Evolutionary conservation across 2,329 filamentous ascomycete species (phyloP), one percentile per base, ranked within the genome.

Genomic region (Curvularia spicifera): DNA sequence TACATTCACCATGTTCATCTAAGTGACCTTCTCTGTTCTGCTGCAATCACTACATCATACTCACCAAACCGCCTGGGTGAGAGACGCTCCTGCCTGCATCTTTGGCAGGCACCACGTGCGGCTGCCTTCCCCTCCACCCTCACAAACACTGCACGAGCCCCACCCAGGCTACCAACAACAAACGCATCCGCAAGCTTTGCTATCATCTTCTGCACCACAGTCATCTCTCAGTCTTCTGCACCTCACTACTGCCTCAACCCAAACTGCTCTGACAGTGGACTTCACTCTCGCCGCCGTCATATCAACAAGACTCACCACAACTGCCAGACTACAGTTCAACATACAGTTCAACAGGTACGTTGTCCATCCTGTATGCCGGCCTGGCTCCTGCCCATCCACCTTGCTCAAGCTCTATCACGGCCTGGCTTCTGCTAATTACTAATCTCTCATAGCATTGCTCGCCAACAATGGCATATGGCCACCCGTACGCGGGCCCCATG

Each of bases 401-500:
- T 6, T 26, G 4, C 24, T 26, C 24, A 4, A 26, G n/a, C 12
- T 9, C 40, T 18, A 15, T 31, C 44, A n/a, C n/a, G 15, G 18
- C 2, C 10, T 26, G 12, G n/a, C 4, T n/a, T 35, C 29, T 45
- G 20, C 47, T 55, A 35, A 56, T 8, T 35, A 39, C n/a, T n/a
- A 24, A 4, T 18, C 9, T 6, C 20, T 26, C 33, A 12, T 39
- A 54, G 42, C 37, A 26, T 15, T 22, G 26, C 43, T 10, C 6
- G 31, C 48, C 33, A 56, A 31, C 2, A 24, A 60, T 64, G 64
- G 44, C 61, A n/a, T 54, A 56, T 7, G 42, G 33, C 2, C 48
- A 57, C 31, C 29, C 24, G 3, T 59, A 61, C 20, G 13, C n/a
- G 10, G 64, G 65, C 13, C 61, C 66, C 4, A 59, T 47, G 10